Evolutionary conservation across 208 protist genomes (phyloP).

Genomic region (Leishmania martiniquensis): DNA sequence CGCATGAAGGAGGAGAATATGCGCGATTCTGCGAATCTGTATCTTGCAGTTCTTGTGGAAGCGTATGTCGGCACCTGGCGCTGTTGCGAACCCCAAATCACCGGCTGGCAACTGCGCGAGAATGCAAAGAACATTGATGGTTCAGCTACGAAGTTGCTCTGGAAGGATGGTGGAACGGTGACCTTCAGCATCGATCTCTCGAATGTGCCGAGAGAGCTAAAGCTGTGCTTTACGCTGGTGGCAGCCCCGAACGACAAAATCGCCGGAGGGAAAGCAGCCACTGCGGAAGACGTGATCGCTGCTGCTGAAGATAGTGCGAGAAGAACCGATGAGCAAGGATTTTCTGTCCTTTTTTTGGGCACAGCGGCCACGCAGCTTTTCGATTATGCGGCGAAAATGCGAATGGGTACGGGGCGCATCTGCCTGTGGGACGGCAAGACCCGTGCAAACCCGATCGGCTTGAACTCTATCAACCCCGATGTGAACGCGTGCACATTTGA

Average conservation of each 20-base stretch:
- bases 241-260: conserved; percentile 37
- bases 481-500: conserved; percentile 30
- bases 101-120: conserved; percentile 38
- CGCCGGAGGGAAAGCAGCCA: conserved; percentile 16
- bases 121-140: conserved; percentile 1
- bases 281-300: conserved; percentile 35
- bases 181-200: conserved; percentile 33
- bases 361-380: conserved; percentile 57
- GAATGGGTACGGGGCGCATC: conserved; percentile 32
- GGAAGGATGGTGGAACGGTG: conserved; percentile 28
- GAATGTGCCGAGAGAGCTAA: conserved; percentile 53
- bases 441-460: conserved; percentile 45
- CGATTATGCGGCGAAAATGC: conserved; percentile 49
- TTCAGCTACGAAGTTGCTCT: conserved; percentile 17
- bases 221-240: conserved; percentile 63
- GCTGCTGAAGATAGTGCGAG: conserved; percentile 34
- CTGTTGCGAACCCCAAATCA: conserved; percentile 44
- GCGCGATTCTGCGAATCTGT: conserved; percentile 40
- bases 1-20: conserved; percentile 53
- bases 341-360: conserved; percentile 45
- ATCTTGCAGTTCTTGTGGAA: conserved; percentile 57
- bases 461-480: conserved; percentile 42
- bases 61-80: conserved; percentile 51
- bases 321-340: conserved; percentile 43
- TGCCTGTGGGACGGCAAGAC: conserved; percentile 47